phyloP scores from a whole-genome alignment of 306 rosid genomes.

The Cicer judaicum region DNA sequence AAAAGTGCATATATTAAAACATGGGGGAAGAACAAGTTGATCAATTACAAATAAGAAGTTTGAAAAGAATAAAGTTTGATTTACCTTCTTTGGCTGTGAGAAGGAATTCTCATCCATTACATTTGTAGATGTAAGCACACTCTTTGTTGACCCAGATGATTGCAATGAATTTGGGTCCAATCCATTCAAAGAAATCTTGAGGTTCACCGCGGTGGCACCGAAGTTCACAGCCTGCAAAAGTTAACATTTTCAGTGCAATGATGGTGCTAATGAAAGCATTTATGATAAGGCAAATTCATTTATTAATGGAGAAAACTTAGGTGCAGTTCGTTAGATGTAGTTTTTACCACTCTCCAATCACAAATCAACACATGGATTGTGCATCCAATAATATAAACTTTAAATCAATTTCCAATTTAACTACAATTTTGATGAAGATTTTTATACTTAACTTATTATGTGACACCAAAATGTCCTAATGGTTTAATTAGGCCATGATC shows the following conservation, averaged over 20 bases:
- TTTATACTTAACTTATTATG: neutral
- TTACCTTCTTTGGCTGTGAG: conserved; percentile 75
- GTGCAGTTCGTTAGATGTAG: neutral
- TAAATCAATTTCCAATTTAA: no score
- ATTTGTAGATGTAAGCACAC: conserved; percentile 72
- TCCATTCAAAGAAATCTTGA: conserved; percentile 56
- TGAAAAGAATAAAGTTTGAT: neutral
- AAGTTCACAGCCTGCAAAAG: conserved; percentile 81
- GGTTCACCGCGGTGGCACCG: conserved; percentile 60
- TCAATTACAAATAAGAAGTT: neutral
- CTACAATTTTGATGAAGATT: no score
- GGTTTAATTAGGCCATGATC: neutral
- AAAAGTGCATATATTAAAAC: neutral
- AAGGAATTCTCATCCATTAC: conserved; percentile 89
- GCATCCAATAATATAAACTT: neutral
- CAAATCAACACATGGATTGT: neutral
- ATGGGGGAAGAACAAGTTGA: conserved; percentile 1
- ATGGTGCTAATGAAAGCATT: conserved; percentile 22
- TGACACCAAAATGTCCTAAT: neutral
- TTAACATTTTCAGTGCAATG: conserved; percentile 32
- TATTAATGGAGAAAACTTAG: neutral
- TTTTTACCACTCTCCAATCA: neutral
- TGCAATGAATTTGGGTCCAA: conserved; percentile 54
- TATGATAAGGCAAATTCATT: neutral
- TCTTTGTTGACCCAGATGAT: conserved; percentile 60